Base-by-base conservation (phyloP, 2,329 filamentous ascomycete species). In the Aspergillus sp. region DNA sequence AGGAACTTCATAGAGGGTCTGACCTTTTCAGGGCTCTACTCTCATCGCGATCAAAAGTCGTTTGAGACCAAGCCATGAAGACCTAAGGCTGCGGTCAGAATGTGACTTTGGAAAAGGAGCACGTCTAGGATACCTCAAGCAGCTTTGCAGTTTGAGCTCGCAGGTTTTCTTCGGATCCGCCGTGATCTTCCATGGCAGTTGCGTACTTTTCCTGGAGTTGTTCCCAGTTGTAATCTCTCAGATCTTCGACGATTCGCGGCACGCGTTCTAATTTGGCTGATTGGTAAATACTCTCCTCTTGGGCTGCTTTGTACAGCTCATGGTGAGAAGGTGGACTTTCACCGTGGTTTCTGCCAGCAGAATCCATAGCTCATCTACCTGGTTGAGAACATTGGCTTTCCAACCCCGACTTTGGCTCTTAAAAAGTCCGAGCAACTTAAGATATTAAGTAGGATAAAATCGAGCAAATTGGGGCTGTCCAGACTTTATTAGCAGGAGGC, bases 1-100 rank as follows among this genome's bases (percentile, higher is more conserved):
- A 7, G 29, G 27, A 11, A 27, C 7, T 11, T 31, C n/a, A 32
- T 19, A 28, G 13, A 11, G 29, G 12, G 42, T 47, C 67, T 43
- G 64, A 85, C 85, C 90, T 82, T 65, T 91, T 91, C 50, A 81
- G 75, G 26, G 87, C 86, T 44, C 90, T 79, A 46, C 85, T 83
- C 43, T 86, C 82, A 63, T 95, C 90, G 48, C 88, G 82, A 8
- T 74, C 69, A 29, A 82, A 77, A 1, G 86, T 85, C 9, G 86
- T 81, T 13, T 83, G 75, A 26, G 87, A 86, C 90, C 90, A 96
- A 31, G 83, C 70, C 45, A 77, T 77, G 64, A 95, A 95, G 61
- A 86, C 86, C 88, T 94, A 33, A 10, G 40, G 9, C 27, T 11
- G 19, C 13, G 26, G 32, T 52, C 33, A 54, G 40, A 33, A 27